phyloP scores from a whole-genome alignment of 805 yeast species.

The Myxozyma kluyveri region DNA sequence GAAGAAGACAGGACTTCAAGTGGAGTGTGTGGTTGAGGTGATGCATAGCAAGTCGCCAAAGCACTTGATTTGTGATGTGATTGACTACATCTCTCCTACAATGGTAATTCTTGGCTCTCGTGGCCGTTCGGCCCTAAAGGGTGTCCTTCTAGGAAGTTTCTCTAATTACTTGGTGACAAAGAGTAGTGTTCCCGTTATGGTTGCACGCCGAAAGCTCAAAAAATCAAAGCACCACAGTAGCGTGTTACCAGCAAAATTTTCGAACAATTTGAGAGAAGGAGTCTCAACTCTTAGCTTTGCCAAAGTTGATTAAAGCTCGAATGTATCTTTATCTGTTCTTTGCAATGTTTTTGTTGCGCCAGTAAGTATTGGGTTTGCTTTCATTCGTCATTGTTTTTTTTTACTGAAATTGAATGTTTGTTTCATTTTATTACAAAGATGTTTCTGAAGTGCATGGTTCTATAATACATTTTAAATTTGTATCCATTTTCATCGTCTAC shows the following conservation, averaged over 20 bases:
- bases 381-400: too few relatives aligned
- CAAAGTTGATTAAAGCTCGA: conserved; percentile 24
- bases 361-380: too few relatives aligned
- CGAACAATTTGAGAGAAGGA: conserved; percentile 37
- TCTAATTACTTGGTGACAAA: conserved; percentile 71
- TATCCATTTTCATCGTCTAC: conserved; percentile 1
- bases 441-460: too few relatives aligned
- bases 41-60: conserved; percentile 74
- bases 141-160: conserved; percentile 69
- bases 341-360: neutral
- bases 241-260: conserved; percentile 46
- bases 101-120: conserved; percentile 73
- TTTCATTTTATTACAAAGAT: too few relatives aligned
- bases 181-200: conserved; percentile 76
- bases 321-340: neutral
- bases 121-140: conserved; percentile 68
- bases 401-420: too few relatives aligned
- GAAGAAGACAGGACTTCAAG: conserved; percentile 64
- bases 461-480: neutral
- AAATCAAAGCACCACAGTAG: conserved; percentile 53
- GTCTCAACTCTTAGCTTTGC: conserved; percentile 25
- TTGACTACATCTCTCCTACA: conserved; percentile 69
- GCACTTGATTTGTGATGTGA: conserved; percentile 65
- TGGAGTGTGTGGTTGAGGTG: conserved; percentile 70
- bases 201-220: conserved; percentile 68